Evolutionary conservation across 805 yeast genomes (phyloP).

Genomic region (Schwanniomyces vanrijiae): DNA sequence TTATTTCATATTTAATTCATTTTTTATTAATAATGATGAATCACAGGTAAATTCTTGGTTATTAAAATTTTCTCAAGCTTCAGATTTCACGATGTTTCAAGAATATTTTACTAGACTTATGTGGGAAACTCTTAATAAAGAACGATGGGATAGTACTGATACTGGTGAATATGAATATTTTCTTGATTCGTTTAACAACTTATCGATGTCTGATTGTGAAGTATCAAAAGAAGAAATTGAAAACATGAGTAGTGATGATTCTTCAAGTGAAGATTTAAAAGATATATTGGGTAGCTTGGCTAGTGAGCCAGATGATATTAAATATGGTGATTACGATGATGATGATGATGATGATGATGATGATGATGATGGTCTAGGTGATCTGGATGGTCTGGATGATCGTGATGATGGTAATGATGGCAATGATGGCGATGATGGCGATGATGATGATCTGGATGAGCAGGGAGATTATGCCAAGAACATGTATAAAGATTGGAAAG

Average conservation of each 20-base stretch:
- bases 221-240: conserved; percentile 22
- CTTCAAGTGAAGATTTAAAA: conserved; percentile 12
- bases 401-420: conserved; percentile 4
- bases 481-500: conserved; percentile 13
- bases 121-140: conserved; percentile 61
- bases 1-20: conserved; percentile 68
- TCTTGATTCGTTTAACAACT: conserved; percentile 47
- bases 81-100: conserved; percentile 53
- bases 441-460: conserved; percentile 22
- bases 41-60: conserved; percentile 58
- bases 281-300: not conserved
- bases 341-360: conserved; percentile 17
- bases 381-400: conserved; percentile 1
- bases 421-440: conserved; percentile 12
- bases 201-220: conserved; percentile 36
- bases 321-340: conserved; percentile 14
- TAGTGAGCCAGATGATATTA: not conserved
- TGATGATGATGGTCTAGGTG: conserved; percentile 6
- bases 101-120: conserved; percentile 47
- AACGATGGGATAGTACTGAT: conserved; percentile 44
- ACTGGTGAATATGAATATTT: conserved; percentile 56
- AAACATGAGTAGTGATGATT: conserved; percentile 21
- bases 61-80: conserved; percentile 48
- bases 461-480: conserved; percentile 32
- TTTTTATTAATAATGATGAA: conserved; percentile 19